These are phyloP conservation scores for Barnettozyma sp. DNA, from an alignment of 805 yeast species.

Conservation along the genomic window DNA sequence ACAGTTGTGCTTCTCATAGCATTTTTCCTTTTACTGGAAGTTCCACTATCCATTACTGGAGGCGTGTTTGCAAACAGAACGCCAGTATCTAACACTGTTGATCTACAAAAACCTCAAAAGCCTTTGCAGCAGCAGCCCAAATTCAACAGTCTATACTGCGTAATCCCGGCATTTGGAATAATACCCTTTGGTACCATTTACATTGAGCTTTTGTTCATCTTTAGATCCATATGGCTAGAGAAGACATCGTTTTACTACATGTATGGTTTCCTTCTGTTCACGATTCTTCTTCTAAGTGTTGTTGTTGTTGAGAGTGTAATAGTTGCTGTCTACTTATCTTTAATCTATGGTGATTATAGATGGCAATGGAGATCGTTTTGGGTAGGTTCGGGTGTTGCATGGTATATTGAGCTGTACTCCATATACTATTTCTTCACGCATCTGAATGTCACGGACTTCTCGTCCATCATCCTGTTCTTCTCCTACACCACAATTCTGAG, in stretches of 20 bases:
- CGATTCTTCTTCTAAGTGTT: constrained; percentile 50
- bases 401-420: constrained; percentile 63
- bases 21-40: constrained; percentile 56
- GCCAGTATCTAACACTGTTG: constrained; percentile 13
- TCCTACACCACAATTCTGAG: constrained; percentile 65
- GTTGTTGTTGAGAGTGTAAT: constrained; percentile 68
- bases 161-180: constrained; percentile 51
- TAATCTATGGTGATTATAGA: constrained; percentile 46
- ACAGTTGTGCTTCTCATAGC: constrained; percentile 56
- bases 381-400: constrained; percentile 63
- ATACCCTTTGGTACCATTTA: constrained; percentile 78
- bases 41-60: constrained; percentile 74
- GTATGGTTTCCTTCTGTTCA: constrained; percentile 69
- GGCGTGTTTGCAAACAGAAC: constrained; percentile 44
- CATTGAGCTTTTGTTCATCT: constrained; percentile 66
- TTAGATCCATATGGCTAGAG: constrained; percentile 74
- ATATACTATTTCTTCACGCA: constrained; percentile 54
- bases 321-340: constrained; percentile 57
- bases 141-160: constrained; percentile 17
- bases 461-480: constrained; percentile 61
- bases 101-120: constrained; percentile 17
- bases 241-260: constrained; percentile 71
- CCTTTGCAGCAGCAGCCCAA: constrained; percentile 33
- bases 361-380: constrained; percentile 86
- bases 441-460: constrained; percentile 57